Evolutionary conservation across 2,329 filamentous ascomycete genomes (phyloP), one percentile per base, ranked within the genome.

Genomic region (Akanthomyces uredinophilus): DNA sequence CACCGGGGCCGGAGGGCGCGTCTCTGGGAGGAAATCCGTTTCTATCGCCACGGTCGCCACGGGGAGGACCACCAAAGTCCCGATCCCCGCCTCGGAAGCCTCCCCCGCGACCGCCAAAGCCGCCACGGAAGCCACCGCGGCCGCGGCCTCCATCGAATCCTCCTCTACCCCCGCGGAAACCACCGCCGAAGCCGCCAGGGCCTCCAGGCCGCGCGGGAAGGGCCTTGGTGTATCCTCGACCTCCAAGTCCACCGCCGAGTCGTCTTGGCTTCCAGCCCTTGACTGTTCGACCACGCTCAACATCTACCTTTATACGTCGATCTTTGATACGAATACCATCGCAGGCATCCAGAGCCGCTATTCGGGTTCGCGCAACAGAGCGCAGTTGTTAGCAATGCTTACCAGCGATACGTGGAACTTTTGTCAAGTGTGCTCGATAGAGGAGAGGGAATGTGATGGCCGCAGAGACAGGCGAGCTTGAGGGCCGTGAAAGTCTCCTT

Each of bases 271-370:
- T 90, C 95, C 95, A 99, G 54, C 90, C 92, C 71, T 91, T 90
- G 46, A 97, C 92, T 37, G 95, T 98, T 68, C 95, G 89, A 68
- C 95, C 95, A 71, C 95, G 88, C 78, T 99, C 95, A 64, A 98
- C 94, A 73, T 99, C 95, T 70, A 98, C 92, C 72, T 96, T 87
- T 71, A 98, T 91, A 70, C 89, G 87, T 71, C 94, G 87, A 73
- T 96, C 93, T 74, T 92, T 96, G 78, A 99, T 96, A 68, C 89
- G 88, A 71, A 96, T 90, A 67, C 91, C 91, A 83, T 98, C 93
- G 74, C 84, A 87, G 68, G 81, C 78, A 71, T 88, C 96, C 81
- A 97, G 87, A 77, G 95, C 95, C 82, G 93, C 95, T 96, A 84
- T 78, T 83, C 76, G 76, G 75, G 76, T 79, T 51, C 24, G 81